These are phyloP conservation scores for Saccharum hybrid DNA, from an alignment of 202 grass and related monocot species.

Conservation along the genomic window DNA sequence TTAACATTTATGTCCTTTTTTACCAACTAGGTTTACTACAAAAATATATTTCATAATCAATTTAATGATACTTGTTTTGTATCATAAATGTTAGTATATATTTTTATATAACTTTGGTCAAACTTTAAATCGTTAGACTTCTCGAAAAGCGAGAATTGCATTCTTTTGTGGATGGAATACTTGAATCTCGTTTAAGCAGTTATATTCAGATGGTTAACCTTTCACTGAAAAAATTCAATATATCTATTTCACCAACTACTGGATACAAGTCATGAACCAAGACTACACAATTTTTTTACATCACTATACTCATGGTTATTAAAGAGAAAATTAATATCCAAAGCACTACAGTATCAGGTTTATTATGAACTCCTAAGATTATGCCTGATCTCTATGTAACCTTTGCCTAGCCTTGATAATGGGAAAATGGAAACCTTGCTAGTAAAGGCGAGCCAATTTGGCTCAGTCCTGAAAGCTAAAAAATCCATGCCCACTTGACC, in stretches of 20 bases:
- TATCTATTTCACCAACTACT: background rate
- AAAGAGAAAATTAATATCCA: background rate
- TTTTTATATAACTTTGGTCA: too few relatives aligned
- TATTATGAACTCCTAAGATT: background rate
- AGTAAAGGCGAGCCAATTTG: background rate
- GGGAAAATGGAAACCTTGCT: background rate
- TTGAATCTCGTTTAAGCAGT: background rate
- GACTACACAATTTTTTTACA: background rate
- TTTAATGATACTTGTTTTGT: too few relatives aligned
- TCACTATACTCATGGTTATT: slow-evolving; percentile 8
- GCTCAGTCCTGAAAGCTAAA: background rate
- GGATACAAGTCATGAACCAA: background rate
- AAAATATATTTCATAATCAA: too few relatives aligned
- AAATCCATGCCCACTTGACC: background rate
- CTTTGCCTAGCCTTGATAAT: background rate
- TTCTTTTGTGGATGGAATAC: too few relatives aligned
- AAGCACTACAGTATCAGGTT: slow-evolving; percentile 4
- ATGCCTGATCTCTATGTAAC: background rate
- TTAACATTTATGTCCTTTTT: too few relatives aligned
- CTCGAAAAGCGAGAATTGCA: too few relatives aligned
- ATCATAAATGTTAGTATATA: too few relatives aligned
- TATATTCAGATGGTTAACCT: background rate
- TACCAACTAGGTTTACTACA: too few relatives aligned
- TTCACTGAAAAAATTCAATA: background rate
- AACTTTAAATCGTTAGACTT: too few relatives aligned